These are phyloP conservation scores for Solanum pimpinellifolium DNA, from an alignment of 257 asterid genomes.

Conservation along the genomic window DNA sequence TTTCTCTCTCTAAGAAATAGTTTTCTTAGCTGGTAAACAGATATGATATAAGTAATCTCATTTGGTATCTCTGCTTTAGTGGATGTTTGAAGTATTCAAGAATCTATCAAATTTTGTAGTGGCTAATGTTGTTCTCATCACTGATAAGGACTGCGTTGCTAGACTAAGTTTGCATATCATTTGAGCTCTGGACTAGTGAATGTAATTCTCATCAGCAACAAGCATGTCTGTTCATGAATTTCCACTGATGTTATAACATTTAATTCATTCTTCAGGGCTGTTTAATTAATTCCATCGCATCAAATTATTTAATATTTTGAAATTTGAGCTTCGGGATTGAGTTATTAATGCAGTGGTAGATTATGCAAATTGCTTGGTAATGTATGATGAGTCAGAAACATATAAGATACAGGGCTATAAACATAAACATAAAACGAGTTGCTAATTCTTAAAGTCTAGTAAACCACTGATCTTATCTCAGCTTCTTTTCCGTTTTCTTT, in stretches of 20 bases:
- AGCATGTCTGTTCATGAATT: neutral
- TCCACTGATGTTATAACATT: neutral
- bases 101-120: neutral
- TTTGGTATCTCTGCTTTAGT: neutral
- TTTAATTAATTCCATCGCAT: neutral
- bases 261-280: neutral
- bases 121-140: neutral
- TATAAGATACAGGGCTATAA: neutral
- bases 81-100: neutral
- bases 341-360: neutral
- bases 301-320: neutral
- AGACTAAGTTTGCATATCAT: neutral
- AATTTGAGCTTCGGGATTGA: neutral
- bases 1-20: neutral
- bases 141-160: neutral
- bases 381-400: neutral
- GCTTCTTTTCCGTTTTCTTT: neutral
- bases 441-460: neutral
- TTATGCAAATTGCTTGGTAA: neutral
- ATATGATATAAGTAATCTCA: neutral
- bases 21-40: neutral
- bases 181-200: neutral
- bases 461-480: neutral
- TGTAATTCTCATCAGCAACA: neutral
- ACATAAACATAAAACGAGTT: neutral